These are phyloP conservation scores for Colletotrichum sp. DNA, from an alignment of 2,329 filamentous ascomycete genomes.

Conservation along the genomic window DNA sequence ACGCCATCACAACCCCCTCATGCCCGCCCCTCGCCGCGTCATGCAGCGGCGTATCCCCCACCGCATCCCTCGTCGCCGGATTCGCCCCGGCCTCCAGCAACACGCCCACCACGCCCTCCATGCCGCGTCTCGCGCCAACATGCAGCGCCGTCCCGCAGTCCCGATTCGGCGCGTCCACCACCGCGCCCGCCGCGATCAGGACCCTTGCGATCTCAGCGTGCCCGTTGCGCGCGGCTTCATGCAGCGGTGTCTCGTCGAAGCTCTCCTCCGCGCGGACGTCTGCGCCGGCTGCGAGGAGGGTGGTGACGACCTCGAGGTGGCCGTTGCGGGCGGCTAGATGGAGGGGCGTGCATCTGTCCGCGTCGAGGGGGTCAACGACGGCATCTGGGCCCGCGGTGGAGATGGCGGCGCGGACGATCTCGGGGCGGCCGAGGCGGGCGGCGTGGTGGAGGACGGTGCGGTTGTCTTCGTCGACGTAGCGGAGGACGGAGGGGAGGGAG, in stretches of 20 bases:
- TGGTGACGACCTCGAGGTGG: slow-evolving; percentile 14
- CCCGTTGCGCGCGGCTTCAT: slow-evolving; percentile 15
- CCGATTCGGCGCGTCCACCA: slow-evolving; percentile 18
- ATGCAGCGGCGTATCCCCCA: slow-evolving; percentile 22
- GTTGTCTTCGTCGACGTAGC: slow-evolving; percentile 12
- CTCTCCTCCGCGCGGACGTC: slow-evolving; percentile 20
- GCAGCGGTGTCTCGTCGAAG: slow-evolving; percentile 19
- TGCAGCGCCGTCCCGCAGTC: slow-evolving; percentile 22
- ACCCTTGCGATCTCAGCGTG: slow-evolving; percentile 2
- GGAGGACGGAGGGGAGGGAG: slow-evolving; percentile 21
- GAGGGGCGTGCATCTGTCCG: slow-evolving; percentile 18
- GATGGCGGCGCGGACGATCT: slow-evolving; percentile 15
- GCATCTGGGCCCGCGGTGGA: background rate
- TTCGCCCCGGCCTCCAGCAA: slow-evolving; percentile 18
- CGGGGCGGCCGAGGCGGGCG: slow-evolving; percentile 9
- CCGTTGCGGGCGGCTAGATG: slow-evolving; percentile 21
- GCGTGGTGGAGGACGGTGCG: slow-evolving; percentile 21
- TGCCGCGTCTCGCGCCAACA: slow-evolving; percentile 4
- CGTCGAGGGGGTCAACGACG: slow-evolving; percentile 18
- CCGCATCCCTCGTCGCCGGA: slow-evolving; percentile 20
- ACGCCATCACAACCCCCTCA: slow-evolving; percentile 8
- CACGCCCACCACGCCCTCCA: background rate
- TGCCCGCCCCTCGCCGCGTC: slow-evolving; percentile 20
- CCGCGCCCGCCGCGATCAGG: slow-evolving; percentile 16
- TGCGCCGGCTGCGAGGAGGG: slow-evolving; percentile 16